Evolutionary conservation across 805 yeast genomes (phyloP), one percentile per base, ranked within the genome.

Genomic region (Wickerhamiella siamensis): DNA sequence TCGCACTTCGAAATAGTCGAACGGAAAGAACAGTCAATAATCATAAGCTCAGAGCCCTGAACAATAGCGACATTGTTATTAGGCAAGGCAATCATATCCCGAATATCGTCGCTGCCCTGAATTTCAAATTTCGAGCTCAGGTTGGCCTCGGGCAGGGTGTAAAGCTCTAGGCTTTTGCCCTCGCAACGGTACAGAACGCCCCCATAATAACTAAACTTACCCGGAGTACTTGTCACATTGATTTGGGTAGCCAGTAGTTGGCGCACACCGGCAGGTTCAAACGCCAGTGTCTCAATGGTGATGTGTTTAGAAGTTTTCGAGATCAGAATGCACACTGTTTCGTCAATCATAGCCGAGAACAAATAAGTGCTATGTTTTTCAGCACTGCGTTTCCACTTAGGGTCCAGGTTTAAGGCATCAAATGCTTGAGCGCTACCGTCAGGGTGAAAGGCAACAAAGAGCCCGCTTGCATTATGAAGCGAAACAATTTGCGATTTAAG

Each of bases 11-110:
- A 33, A 14, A 51, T 38, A 34, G 37, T 19, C 4, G 52, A 33
- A 33, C 44, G 38, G 41, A 40, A 51, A 1, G 47, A 38, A 31
- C 53, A 47, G 39, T 53, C 57, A 2, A 53, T 22, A 1, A 47
- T 38, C 33, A 42, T 48, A 1, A 44, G 21, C 6, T 16, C 19
- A 27, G 31, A 27, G 1, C 37, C 43, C 14, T 47, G 40, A 2
- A 41, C 39, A 8, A 49, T 38, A 4, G 38, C 35, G 4, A 47
- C 19, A 31, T 49, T 51, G 32, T 41, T 41, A 24, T 49, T 39
- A 2, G 51, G 46, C 32, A 50, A 36, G 0, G 53, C 52, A 9
- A 47, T 9, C 15, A 50, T 6, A 1, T 46, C 51, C 2, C 36
- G 29, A 6, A 43, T 36, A 2, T 10, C 37, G 8, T 18, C 26